Evolutionary conservation across 345 rosid species (phyloP).

Genomic region (Citrus inodora): DNA sequence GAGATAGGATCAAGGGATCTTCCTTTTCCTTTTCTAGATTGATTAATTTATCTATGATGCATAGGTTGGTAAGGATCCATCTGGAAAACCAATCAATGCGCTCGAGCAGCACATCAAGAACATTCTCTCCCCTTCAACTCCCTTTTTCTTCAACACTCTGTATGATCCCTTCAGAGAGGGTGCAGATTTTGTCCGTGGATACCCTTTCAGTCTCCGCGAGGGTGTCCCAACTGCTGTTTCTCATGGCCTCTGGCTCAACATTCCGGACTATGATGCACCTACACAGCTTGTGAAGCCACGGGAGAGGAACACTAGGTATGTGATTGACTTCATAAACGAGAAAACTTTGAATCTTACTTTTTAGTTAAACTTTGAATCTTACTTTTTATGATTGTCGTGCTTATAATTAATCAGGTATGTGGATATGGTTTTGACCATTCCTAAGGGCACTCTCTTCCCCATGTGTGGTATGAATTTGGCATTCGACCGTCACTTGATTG

Average conservation of each 20-base stretch:
- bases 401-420: slow-evolving; percentile 51
- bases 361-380: neutral
- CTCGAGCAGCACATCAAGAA: slow-evolving; percentile 97
- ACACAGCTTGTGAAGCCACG: slow-evolving; percentile 98
- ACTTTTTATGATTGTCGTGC: neutral
- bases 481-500: slow-evolving; percentile 85
- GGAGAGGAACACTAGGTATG: slow-evolving; percentile 82
- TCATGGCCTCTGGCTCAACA: slow-evolving; percentile 98
- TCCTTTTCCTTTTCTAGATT: neutral
- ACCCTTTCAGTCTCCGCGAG: slow-evolving; percentile 93
- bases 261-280: slow-evolving; percentile 97
- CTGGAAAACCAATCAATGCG: slow-evolving; percentile 75
- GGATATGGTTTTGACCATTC: slow-evolving; percentile 86
- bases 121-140: slow-evolving; percentile 81
- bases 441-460: slow-evolving; percentile 91
- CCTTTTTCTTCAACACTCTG: slow-evolving; percentile 91
- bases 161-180: slow-evolving; percentile 90
- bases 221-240: slow-evolving; percentile 95
- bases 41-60: neutral
- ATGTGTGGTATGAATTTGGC: slow-evolving; percentile 99
- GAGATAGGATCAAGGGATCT: neutral
- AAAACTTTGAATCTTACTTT: neutral
- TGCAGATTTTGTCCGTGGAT: slow-evolving; percentile 95
- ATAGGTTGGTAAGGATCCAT: slow-evolving; percentile 93
- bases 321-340: neutral